These are phyloP conservation scores for Talaromyces sp. DNA, from an alignment of 2,329 filamentous ascomycete species.

Conservation along the genomic window DNA sequence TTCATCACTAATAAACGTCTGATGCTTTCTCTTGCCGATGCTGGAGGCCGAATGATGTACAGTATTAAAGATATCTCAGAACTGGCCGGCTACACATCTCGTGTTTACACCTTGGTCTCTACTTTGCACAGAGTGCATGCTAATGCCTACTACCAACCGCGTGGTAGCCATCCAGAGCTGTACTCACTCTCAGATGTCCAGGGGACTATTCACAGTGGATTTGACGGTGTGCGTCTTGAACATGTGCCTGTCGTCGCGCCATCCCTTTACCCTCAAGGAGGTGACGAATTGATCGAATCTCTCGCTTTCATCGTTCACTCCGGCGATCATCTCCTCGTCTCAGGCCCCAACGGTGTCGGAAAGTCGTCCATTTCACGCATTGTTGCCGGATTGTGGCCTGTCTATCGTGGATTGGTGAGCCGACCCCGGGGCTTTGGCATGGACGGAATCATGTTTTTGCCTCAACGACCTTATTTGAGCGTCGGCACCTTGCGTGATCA, in stretches of 20 bases:
- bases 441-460: conserved; percentile 97
- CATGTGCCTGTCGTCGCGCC: conserved; percentile 91
- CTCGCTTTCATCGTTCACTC: conserved; percentile 83
- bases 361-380: conserved; percentile 86
- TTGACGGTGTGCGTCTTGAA: conserved; percentile 88
- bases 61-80: conserved; percentile 97
- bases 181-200: conserved; percentile 89
- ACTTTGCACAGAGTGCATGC: conserved; percentile 92
- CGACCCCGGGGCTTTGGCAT: conserved; percentile 72
- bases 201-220: conserved; percentile 89
- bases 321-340: conserved; percentile 90
- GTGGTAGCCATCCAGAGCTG: conserved; percentile 65
- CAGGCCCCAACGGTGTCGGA: conserved; percentile 88
- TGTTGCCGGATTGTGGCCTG: conserved; percentile 89
- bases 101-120: conserved; percentile 91
- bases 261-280: conserved; percentile 77
- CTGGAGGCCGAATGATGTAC: conserved; percentile 98
- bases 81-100: conserved; percentile 88
- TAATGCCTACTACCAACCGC: conserved; percentile 70
- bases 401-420: conserved; percentile 87
- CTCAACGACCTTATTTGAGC: conserved; percentile 86
- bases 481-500: conserved; percentile 92
- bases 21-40: conserved; percentile 95
- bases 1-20: conserved; percentile 99
- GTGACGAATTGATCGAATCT: conserved; percentile 84